These are phyloP conservation scores for Rubia tinctorum DNA, from an alignment of 305 asterid species.

Conservation along the genomic window DNA sequence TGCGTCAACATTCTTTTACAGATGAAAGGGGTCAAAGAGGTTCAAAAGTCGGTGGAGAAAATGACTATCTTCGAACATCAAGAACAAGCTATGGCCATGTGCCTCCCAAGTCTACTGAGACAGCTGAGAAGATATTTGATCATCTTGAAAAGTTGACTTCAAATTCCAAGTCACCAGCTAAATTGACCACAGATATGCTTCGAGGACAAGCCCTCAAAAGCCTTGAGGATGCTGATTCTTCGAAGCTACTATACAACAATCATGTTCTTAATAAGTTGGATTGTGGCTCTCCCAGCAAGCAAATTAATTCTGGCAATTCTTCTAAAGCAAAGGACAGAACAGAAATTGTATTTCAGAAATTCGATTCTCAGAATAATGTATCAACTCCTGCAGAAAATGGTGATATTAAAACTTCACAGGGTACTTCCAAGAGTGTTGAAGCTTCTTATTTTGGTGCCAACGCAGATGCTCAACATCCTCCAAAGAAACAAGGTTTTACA, in stretches of 20 bases:
- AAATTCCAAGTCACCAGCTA: conserved; percentile 48
- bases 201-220: conserved; percentile 60
- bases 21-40: conserved; percentile 31
- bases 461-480: conserved; percentile 32
- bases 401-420: conserved; percentile 34
- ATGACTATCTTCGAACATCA: conserved; percentile 38
- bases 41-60: conserved; percentile 36
- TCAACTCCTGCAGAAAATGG: conserved; percentile 27
- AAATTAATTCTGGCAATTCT: conserved; percentile 30
- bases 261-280: conserved; percentile 40
- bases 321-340: conserved; percentile 28
- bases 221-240: conserved; percentile 53
- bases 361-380: conserved; percentile 20
- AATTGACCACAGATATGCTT: conserved; percentile 52
- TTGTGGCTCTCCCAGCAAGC: conserved; percentile 28
- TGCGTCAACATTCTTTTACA: conserved; percentile 14
- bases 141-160: conserved; percentile 69
- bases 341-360: conserved; percentile 30
- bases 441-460: conserved; percentile 33
- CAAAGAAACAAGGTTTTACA: conserved; percentile 23
- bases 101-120: conserved; percentile 65
- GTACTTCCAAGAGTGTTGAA: conserved; percentile 19
- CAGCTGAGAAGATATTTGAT: conserved; percentile 80
- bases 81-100: conserved; percentile 49
- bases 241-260: conserved; percentile 42